Conservation (phyloP, 176 grass and related monocot species). For the Lolium multiflorum region DNA sequence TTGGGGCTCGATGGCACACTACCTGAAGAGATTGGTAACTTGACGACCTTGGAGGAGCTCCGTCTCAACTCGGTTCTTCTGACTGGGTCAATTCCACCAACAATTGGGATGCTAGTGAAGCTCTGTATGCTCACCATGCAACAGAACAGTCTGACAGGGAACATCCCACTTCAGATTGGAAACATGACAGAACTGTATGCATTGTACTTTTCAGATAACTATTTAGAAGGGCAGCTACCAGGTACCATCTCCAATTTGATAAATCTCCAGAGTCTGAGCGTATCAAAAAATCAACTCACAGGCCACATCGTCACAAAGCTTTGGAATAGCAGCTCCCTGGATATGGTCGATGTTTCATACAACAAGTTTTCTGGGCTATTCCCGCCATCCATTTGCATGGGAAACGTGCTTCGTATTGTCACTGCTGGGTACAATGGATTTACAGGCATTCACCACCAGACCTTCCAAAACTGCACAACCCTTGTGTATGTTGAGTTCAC, state of each 20-base stretch:
- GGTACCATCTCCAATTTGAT: not conserved
- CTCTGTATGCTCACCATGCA: accelerated
- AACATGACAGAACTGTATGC: not conserved
- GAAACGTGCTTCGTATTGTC: not conserved
- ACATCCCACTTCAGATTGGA: not conserved
- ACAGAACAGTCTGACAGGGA: not conserved
- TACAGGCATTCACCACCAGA: not conserved
- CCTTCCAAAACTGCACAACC: not conserved
- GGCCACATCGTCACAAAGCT: not conserved
- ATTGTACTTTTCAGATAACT: not conserved
- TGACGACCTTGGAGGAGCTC: not conserved
- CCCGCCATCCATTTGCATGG: not conserved
- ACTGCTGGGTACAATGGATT: not conserved
- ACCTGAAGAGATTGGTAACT: not conserved
- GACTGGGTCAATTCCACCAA: not conserved
- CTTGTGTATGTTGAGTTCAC: not conserved
- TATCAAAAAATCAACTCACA: not conserved
- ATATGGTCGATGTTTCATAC: not conserved
- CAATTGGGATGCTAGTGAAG: not conserved
- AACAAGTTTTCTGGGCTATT: not conserved
- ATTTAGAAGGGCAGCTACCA: not conserved
- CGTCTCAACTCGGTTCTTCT: accelerated
- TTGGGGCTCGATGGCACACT: not conserved
- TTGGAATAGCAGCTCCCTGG: not conserved
- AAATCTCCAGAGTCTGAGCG: accelerated